Base-by-base conservation (phyloP, 2,329 filamentous ascomycete genomes). In the Rhynchosporium agropyri region DNA sequence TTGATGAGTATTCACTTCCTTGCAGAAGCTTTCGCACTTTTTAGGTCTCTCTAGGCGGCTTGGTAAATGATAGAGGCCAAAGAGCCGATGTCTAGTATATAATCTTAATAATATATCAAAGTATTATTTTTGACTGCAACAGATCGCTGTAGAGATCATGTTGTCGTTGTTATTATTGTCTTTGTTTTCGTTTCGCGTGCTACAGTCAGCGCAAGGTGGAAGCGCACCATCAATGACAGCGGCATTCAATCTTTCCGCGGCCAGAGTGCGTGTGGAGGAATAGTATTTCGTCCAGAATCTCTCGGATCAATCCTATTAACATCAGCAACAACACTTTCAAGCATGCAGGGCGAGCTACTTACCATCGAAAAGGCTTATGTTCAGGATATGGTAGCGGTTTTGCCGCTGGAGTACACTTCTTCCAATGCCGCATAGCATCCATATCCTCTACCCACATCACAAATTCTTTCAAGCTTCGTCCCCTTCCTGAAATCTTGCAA, bases 381-480 rank as follows among this genome's bases (percentile, higher is more conserved):
- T 56, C 5, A 48, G 59, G 51, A 49, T 50, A 61, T 12, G 59
- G 59, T 33, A 56, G n/a, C n/a, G 43, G 50, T 13, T 31, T 42
- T 20, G 2, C 40, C 29, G 36, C 26, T 2, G 49, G 48, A 20
- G 20, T 49, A 31, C 57, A 38, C 38, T 13, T 60, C 36, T 45
- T 58, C 26, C 49, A 38, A 29, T 42, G 46, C 46, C 61, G 42
- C 55, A 29, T 43, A 15, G 56, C 55, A 57, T 64, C 62, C 58
- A 61, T 58, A 12, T 54, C 48, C 28, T 64, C 62, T 15, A 64
- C 58, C 62, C 58, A 64, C 40, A 4, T 50, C 42, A 61, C 33
- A 26, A 63, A 60, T n/a, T 60, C 13, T 10, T 45, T 53, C 8
- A 63, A 29, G 2, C 13, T 58, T 5, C 53, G n/a, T 26, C 36